Percentiles rank a stretch among this genome's conserved stretches.
phyloP scores from a whole-genome alignment of 306 rosid species.

The Glycine soja region DNA sequence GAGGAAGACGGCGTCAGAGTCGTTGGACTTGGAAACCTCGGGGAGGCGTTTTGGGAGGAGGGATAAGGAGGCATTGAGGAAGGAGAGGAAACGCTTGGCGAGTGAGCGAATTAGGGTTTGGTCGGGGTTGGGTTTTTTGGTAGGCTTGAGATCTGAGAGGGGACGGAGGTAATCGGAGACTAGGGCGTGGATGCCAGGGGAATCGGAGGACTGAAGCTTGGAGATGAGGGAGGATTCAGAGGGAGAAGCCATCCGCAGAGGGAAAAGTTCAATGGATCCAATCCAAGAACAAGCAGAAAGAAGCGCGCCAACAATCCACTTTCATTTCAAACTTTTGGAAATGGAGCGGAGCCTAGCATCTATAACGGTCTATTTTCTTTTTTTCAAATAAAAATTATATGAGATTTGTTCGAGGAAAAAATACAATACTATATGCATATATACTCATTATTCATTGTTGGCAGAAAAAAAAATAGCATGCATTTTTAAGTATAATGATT shows the following conservation, averaged over 20 bases:
- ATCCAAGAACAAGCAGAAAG: too few relatives aligned
- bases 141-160: constrained; percentile 53
- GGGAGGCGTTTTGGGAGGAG: constrained; percentile 76
- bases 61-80: constrained; percentile 61
- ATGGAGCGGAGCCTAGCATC: too few relatives aligned
- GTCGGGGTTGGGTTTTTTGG: constrained; percentile 45
- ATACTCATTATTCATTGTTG: too few relatives aligned
- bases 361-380: too few relatives aligned
- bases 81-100: constrained; percentile 65
- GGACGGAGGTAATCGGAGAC: constrained; percentile 67
- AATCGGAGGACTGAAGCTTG: constrained; percentile 61
- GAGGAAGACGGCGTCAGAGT: constrained; percentile 34
- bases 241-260: constrained; percentile 61
- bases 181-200: constrained; percentile 47
- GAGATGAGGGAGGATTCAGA: constrained; percentile 61
- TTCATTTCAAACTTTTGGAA: too few relatives aligned
- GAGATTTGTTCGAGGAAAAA: too few relatives aligned
- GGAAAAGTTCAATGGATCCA: background rate
- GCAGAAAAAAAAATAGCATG: too few relatives aligned
- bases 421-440: too few relatives aligned
- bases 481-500: too few relatives aligned
- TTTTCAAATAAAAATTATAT: too few relatives aligned
- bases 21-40: constrained; percentile 50
- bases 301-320: too few relatives aligned
- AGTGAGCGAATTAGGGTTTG: constrained; percentile 64